These are phyloP conservation scores for Sclerotinia glacialis DNA, from an alignment of 2,329 filamentous ascomycete species.

Conservation along the genomic window DNA sequence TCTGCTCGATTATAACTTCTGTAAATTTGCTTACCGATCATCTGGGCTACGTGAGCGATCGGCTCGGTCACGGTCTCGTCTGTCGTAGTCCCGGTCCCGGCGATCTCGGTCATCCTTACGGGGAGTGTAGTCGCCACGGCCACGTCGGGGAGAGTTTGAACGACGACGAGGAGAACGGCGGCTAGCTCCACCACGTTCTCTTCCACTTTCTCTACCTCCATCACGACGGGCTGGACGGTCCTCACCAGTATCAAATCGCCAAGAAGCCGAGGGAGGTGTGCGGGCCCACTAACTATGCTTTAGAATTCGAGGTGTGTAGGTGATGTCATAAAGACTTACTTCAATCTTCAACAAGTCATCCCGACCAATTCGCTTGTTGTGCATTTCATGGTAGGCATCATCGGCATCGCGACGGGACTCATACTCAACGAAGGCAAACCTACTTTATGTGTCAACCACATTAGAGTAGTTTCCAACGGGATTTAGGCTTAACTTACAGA, in stretches of 20 bases:
- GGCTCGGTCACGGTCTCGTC: slow-evolving; percentile 54
- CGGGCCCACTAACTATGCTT: slow-evolving; percentile 79
- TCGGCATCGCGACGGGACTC: slow-evolving; percentile 97
- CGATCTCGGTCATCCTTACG: slow-evolving; percentile 85
- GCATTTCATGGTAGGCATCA: slow-evolving; percentile 99
- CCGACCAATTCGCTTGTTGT: slow-evolving; percentile 90
- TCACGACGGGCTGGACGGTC: slow-evolving; percentile 59
- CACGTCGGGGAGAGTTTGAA: slow-evolving; percentile 74
- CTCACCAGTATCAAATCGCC: slow-evolving; percentile 93
- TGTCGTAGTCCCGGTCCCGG: slow-evolving; percentile 73
- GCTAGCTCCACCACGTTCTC: slow-evolving; percentile 36
- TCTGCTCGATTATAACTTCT: background rate
- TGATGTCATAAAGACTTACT: slow-evolving; percentile 52
- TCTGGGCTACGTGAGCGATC: slow-evolving; percentile 72
- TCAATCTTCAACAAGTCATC: slow-evolving; percentile 98
- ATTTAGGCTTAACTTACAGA: slow-evolving; percentile 66
- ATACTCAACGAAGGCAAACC: slow-evolving; percentile 98
- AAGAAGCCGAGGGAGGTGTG: slow-evolving; percentile 94
- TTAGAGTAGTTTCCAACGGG: slow-evolving; percentile 34
- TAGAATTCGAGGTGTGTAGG: slow-evolving; percentile 11
- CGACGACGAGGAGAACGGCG: slow-evolving; percentile 66
- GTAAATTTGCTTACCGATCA: slow-evolving; percentile 47
- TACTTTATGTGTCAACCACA: slow-evolving; percentile 44
- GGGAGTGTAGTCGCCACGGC: slow-evolving; percentile 74
- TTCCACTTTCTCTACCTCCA: slow-evolving; percentile 35